Conservation (phyloP, 768 basidiomycete species). For the Amanita jacksonii region DNA sequence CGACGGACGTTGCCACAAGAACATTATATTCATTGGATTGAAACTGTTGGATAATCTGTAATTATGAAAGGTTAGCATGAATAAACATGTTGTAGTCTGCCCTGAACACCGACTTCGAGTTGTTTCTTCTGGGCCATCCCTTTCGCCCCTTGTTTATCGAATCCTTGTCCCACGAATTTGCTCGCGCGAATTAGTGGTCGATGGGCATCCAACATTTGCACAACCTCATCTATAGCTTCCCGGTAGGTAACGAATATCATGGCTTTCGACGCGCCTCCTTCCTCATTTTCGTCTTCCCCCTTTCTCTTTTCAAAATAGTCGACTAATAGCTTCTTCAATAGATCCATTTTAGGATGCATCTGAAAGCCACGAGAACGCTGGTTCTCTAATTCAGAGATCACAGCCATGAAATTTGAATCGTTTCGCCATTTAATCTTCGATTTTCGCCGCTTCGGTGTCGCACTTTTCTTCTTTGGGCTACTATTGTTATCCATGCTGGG, state of each 20-base stretch:
- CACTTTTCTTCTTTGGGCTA: conserved; percentile 10
- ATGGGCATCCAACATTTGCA: conserved; percentile 67
- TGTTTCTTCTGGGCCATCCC: conserved; percentile 91
- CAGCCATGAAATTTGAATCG: conserved; percentile 50
- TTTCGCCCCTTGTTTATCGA: conserved; percentile 76
- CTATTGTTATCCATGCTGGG: conserved; percentile 22
- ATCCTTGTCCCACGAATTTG: conserved; percentile 86
- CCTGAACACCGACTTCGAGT: conserved; percentile 48
- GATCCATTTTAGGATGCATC: conserved; percentile 90
- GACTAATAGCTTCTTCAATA: conserved; percentile 59
- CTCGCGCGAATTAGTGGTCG: conserved; percentile 72
- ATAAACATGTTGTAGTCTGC: conserved; percentile 4
- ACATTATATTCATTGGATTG: conserved; percentile 84
- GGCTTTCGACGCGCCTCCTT: conserved; percentile 48
- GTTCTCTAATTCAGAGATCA: conserved; percentile 60
- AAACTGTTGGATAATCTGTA: conserved; percentile 78
- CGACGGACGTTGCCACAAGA: conserved; percentile 91
- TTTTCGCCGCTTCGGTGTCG: conserved; percentile 29
- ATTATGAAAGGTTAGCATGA: conserved; percentile 9
- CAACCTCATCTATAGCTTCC: conserved; percentile 86
- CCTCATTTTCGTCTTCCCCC: conserved; percentile 26
- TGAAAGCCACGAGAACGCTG: conserved; percentile 45
- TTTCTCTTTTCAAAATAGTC: conserved; percentile 64
- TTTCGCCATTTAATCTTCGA: conserved; percentile 33
- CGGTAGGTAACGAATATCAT: conserved; percentile 96